Base-by-base conservation (phyloP, 495 filamentous ascomycete genomes). In the Aspergillus sclerotiicarbonarius region DNA sequence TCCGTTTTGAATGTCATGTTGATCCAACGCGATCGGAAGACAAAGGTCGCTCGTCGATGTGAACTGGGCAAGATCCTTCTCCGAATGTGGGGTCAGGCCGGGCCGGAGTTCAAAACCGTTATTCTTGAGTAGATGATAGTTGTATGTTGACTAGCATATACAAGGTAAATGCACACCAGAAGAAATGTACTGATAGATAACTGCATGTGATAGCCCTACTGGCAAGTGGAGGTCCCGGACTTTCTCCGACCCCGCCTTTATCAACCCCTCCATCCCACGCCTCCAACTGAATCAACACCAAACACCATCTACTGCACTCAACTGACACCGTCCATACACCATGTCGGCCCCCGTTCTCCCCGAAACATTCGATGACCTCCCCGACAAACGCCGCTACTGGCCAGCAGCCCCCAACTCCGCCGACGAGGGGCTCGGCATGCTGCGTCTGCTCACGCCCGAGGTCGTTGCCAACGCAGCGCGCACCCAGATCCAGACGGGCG, bases 381-480 rank as follows among this genome's bases (percentile, higher is more conserved):
- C 78, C 1, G 70, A 82, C 62, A 78, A 76, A 53, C 72, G 70
- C 33, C 70, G 73, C 31, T 80, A 75, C 61, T 82, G 79, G 79
- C 73, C 78, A 18, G 79, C 68, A 0, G 41, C 65, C 1, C 65
- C 78, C 10, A 76, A 75, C 0, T 77, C 77, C 3, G 57, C 67
- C 10, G 76, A 80, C 30, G 80, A 83, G 61, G 79, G 80, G 13
- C 71, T 82, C n/a, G 80, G 80, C n/a, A 79, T 79, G 70, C 65
- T 81, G 6, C 76, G 72, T 15, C 63, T 80, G n/a, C 67, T 82
- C 2, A 80, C 79, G 0, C 74, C 77, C 5, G 76, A 78, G 2
- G 53, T 79, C n/a, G 76, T 82, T 1, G 76, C 76, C 18, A 62
- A 68, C 15, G 79, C 79, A 0, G 79, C 79, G 1, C 70, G 64